Evolutionary conservation across 768 basidiomycete species (phyloP), one percentile per base, ranked within the genome.

Genomic region (Stropharia rugosoannulata): DNA sequence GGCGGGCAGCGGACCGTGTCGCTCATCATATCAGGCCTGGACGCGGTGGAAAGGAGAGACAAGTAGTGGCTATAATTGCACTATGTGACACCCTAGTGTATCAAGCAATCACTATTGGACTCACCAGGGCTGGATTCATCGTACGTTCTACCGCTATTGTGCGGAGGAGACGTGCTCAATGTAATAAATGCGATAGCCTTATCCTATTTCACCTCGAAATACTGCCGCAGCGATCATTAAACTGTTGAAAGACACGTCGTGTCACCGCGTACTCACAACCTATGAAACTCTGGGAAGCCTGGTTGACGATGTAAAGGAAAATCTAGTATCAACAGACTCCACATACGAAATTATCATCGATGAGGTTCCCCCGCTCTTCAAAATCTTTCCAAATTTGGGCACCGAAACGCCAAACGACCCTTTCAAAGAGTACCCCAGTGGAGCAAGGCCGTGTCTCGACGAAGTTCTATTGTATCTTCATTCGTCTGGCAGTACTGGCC

Each of bases 401-500:
- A 10, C 54, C 11, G 76, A 78, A 55, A 66, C 51, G 1, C 10
- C 40, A 1, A 57, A 68, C 12, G 66, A 74, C 36, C 52, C 62
- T 4, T 74, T 73, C 50, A 32, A 56, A 4, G 63, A 63, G 2
- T 75, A 73, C 35, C 69, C 69, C 4, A 32, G 16, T 11, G 46
- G 35, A 1, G 32, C 41, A 2, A 54, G 51, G 10, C 58, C 57
- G 25, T 16, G 59, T 41, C 47, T 71, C 38, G 55, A 64, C 43
- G 62, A 70, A 49, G 49, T 71, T 13, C 47, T 70, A 36, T 38
- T 73, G 15, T 80, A 76, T 54, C 62, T 79, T 1, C 78, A 81
- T 57, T 81, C 81, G 0, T 81, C 81, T 2, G 80, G 80, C 10
- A 80, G 78, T 46, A 78, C 80, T 0, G 77, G 79, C 2, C 67